These are phyloP conservation scores for Mycena galopus DNA, from an alignment of 768 basidiomycete species.

Conservation along the genomic window DNA sequence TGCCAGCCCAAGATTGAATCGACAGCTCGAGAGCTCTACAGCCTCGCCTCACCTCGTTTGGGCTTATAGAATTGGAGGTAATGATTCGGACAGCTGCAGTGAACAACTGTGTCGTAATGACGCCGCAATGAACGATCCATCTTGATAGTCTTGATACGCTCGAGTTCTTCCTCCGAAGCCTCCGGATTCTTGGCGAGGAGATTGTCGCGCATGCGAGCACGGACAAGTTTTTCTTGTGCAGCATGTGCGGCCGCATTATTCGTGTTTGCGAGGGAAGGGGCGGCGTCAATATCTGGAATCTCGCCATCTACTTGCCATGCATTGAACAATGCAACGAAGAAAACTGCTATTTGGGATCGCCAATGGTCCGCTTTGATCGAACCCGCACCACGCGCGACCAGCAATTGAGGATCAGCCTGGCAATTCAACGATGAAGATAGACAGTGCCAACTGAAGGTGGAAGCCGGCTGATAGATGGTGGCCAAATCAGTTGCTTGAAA, in stretches of 20 bases:
- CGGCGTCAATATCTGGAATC: background rate
- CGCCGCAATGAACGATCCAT: slow-evolving; percentile 26
- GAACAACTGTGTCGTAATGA: slow-evolving; percentile 28
- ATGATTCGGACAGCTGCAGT: slow-evolving; percentile 25
- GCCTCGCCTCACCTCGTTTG: background rate
- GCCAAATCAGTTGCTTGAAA: background rate
- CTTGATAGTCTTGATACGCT: background rate
- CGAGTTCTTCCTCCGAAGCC: background rate
- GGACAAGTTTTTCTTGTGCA: slow-evolving; percentile 28
- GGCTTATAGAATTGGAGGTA: background rate
- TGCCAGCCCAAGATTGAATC: background rate
- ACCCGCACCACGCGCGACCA: background rate
- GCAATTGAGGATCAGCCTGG: background rate
- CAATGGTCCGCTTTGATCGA: background rate
- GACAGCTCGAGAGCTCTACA: background rate
- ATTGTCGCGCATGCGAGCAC: background rate
- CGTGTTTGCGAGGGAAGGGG: background rate
- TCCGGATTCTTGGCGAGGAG: slow-evolving; percentile 19
- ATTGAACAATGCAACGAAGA: too few relatives aligned
- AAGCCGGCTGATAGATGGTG: background rate
- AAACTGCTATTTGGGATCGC: too few relatives aligned
- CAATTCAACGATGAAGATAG: background rate
- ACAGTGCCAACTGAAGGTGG: background rate
- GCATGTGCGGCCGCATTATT: background rate
- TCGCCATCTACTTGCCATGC: background rate